A percentile compares a stretch with the other conserved stretches of the same genome.
Evolutionary conservation across 345 rosid genomes (phyloP).

Genomic region (Durio zibethinus): DNA sequence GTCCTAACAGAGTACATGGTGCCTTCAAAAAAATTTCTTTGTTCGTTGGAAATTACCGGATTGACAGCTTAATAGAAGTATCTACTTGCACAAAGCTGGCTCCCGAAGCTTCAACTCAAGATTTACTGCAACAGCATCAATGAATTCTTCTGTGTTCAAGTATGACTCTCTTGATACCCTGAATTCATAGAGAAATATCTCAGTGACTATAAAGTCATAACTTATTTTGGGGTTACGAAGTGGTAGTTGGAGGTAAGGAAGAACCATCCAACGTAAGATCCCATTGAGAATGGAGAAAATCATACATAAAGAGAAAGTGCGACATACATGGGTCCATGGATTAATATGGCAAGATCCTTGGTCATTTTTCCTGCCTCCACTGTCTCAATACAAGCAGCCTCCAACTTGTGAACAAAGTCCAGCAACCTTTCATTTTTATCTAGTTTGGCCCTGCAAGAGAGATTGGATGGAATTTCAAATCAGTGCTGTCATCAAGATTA

Average conservation of each 20-base stretch:
- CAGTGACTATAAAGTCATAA: neutral
- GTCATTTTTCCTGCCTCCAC: constrained; percentile 94
- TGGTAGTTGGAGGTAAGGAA: neutral
- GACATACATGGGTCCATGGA: constrained; percentile 78
- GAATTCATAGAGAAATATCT: constrained; percentile 21
- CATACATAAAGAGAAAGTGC: neutral
- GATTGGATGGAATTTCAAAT: neutral
- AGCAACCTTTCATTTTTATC: constrained; percentile 68
- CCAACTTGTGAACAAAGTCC: constrained; percentile 79
- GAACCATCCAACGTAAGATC: neutral
- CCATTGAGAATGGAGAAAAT: neutral
- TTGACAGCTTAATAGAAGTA: neutral
- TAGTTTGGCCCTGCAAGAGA: constrained; percentile 70
- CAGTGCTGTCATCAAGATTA: neutral
- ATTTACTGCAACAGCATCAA: constrained; percentile 68
- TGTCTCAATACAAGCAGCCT: constrained; percentile 76
- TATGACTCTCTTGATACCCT: constrained; percentile 73
- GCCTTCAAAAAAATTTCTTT: neutral
- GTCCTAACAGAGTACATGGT: neutral
- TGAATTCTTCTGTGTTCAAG: constrained; percentile 82
- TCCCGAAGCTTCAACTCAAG: constrained; percentile 50
- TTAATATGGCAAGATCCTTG: constrained; percentile 87
- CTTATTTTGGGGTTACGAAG: neutral
- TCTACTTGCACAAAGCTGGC: constrained; percentile 36
- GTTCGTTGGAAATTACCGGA: neutral